These are phyloP conservation scores for Xylariaceae sp. DNA, from an alignment of 2,329 filamentous ascomycete species.

Conservation along the genomic window DNA sequence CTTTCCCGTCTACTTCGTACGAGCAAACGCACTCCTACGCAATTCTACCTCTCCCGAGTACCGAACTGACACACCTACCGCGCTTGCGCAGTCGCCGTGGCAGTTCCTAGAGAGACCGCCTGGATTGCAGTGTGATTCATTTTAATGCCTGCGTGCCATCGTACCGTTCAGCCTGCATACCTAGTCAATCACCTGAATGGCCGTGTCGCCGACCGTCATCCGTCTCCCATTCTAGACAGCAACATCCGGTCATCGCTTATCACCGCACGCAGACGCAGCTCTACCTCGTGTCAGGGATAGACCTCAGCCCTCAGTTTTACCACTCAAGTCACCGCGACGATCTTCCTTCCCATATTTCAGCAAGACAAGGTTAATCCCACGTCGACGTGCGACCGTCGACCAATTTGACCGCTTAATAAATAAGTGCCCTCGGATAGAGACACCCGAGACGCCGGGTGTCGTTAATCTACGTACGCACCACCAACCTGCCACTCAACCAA, in stretches of 20 bases:
- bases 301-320: constrained; percentile 8
- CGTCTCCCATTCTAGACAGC: constrained; percentile 8
- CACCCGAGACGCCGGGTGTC: constrained; percentile 8
- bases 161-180: constrained; percentile 10
- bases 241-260: constrained; percentile 10
- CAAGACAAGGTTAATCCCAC: constrained; percentile 9
- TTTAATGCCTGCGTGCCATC: constrained; percentile 6
- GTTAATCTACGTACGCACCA: constrained; percentile 10
- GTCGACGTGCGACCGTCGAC: constrained; percentile 4
- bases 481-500: constrained; percentile 2
- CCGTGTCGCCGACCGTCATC: constrained; percentile 4
- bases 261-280: constrained; percentile 6
- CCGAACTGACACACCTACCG: constrained; percentile 32
- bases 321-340: constrained; percentile 12
- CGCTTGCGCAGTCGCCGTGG: constrained; percentile 28
- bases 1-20: not conserved
- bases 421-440: constrained; percentile 5
- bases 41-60: not conserved
- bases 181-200: constrained; percentile 13
- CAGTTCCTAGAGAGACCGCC: constrained; percentile 14
- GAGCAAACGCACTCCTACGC: constrained; percentile 2
- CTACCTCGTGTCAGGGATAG: constrained; percentile 2
- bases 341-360: constrained; percentile 10
- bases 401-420: constrained; percentile 12
- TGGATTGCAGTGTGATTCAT: constrained; percentile 13